Conservation (phyloP, 1,139 yeast genomes). For the Tardiomyces digboiensis region DNA sequence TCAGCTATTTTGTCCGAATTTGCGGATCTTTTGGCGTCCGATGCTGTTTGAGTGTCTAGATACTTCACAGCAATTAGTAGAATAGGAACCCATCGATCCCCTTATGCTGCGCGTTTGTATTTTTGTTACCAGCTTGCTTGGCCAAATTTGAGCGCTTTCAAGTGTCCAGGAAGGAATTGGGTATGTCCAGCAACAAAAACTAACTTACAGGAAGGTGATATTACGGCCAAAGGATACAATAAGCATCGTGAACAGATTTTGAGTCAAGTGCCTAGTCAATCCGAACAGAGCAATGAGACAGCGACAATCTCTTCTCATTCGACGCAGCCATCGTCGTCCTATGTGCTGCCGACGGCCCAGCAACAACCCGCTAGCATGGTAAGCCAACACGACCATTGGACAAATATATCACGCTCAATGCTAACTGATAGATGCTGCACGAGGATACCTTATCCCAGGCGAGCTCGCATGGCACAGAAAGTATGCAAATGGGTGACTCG, state of each 20-base stretch:
- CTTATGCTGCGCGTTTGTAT: too few species aligned
- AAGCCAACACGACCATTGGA: too few species aligned
- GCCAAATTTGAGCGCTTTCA: background rate
- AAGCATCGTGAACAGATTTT: constrained; percentile 45
- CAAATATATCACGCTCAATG: too few species aligned
- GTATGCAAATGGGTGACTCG: background rate
- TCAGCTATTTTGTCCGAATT: background rate
- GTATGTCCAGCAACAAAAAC: constrained; percentile 4
- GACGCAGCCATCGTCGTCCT: background rate
- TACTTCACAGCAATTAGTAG: too few species aligned
- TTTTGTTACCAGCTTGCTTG: background rate
- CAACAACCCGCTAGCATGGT: too few species aligned
- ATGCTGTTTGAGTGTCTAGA: too few species aligned
- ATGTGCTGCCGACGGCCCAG: constrained; percentile 1
- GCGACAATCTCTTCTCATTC: background rate
- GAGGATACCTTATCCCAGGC: too few species aligned
- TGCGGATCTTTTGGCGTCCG: too few species aligned
- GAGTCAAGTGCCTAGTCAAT: constrained; percentile 10
- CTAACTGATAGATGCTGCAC: too few species aligned
- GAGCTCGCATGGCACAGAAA: background rate
- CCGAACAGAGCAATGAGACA: background rate
- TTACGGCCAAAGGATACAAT: constrained; percentile 58
- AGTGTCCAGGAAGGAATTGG: background rate
- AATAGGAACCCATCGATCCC: too few species aligned
- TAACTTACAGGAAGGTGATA: constrained; percentile 45